A percentile compares a stretch with the other conserved stretches of the same genome.
Conservation (phyloP, 2,329 filamentous ascomycete species). For the Colletotrichum zoysiae region DNA sequence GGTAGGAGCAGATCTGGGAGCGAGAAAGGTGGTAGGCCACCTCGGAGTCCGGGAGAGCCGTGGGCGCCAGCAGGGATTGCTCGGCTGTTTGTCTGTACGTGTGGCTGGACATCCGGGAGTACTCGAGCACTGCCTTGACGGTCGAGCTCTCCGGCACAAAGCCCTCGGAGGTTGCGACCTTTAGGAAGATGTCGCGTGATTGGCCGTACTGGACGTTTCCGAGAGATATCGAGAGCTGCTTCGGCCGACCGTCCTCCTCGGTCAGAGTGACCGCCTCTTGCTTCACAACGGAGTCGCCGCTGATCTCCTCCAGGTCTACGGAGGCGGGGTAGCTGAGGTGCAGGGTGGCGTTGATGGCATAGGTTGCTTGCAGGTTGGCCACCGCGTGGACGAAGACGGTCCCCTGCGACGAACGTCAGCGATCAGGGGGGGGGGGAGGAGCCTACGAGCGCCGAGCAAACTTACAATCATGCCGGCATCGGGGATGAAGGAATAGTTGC, state of each 20-base stretch:
- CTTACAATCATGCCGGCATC: constrained; percentile 71
- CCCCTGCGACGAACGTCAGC: constrained; percentile 51
- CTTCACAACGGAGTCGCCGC: constrained; percentile 55
- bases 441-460: not conserved
- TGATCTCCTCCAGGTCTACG: constrained; percentile 55
- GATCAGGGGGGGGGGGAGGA: not conserved
- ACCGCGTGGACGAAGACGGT: constrained; percentile 73
- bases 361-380: constrained; percentile 71
- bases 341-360: constrained; percentile 61
- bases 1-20: constrained; percentile 62
- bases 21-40: constrained; percentile 66
- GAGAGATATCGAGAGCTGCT: constrained; percentile 55
- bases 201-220: constrained; percentile 73
- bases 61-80: constrained; percentile 42
- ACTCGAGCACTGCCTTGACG: constrained; percentile 41
- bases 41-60: constrained; percentile 49
- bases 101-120: constrained; percentile 43
- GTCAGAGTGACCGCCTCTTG: constrained; percentile 44
- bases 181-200: constrained; percentile 66
- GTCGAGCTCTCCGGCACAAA: constrained; percentile 4
- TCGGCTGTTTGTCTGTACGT: constrained; percentile 21
- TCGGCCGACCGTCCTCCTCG: constrained; percentile 31
- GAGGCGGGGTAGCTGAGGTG: constrained; percentile 54
- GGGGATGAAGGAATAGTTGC: constrained; percentile 72
- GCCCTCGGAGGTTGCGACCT: constrained; percentile 45